A percentile compares a stretch with the other conserved stretches of the same genome.
phyloP scores from a whole-genome alignment of 1,139 yeast genomes.

The Suhomyces bribrorum region DNA sequence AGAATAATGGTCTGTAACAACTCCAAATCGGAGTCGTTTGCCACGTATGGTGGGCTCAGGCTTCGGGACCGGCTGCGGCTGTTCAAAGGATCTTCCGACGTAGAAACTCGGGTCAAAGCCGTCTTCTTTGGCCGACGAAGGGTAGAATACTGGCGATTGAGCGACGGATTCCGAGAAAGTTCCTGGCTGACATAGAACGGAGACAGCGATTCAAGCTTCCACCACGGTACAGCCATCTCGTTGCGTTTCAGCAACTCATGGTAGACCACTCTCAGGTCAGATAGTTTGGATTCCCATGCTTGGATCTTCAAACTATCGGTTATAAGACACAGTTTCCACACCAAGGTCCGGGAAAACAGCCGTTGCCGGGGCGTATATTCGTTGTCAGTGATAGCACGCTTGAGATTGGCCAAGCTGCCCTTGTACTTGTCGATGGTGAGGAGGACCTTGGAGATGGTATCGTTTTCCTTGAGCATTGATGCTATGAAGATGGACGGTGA shows the following conservation, averaged over 20 bases:
- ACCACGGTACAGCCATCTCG: constrained; percentile 46
- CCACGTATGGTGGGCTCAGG: constrained; percentile 6
- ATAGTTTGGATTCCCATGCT: constrained; percentile 34
- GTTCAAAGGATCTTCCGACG: constrained; percentile 13
- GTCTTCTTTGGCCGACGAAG: constrained; percentile 7
- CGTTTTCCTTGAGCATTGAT: constrained; percentile 35
- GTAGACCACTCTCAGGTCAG: constrained; percentile 37
- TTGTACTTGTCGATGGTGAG: constrained; percentile 42
- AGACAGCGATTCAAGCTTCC: constrained; percentile 32
- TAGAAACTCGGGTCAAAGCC: constrained; percentile 10
- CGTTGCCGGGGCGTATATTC: constrained; percentile 31
- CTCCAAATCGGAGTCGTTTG: constrained; percentile 16
- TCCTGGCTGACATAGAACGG: constrained; percentile 27
- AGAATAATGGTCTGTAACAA: constrained; percentile 51
- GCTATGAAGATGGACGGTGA: background rate
- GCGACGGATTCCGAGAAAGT: constrained; percentile 6
- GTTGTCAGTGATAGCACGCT: constrained; percentile 34
- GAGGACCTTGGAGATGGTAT: constrained; percentile 39
- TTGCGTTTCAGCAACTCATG: constrained; percentile 34
- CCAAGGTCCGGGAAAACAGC: constrained; percentile 32
- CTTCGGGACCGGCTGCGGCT: constrained; percentile 8
- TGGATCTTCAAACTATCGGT: constrained; percentile 42
- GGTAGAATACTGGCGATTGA: constrained; percentile 4
- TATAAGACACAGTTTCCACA: constrained; percentile 44
- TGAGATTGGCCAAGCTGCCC: constrained; percentile 32